Evolutionary conservation across 768 basidiomycete genomes (phyloP).

Genomic region (Pholiota conissans): DNA sequence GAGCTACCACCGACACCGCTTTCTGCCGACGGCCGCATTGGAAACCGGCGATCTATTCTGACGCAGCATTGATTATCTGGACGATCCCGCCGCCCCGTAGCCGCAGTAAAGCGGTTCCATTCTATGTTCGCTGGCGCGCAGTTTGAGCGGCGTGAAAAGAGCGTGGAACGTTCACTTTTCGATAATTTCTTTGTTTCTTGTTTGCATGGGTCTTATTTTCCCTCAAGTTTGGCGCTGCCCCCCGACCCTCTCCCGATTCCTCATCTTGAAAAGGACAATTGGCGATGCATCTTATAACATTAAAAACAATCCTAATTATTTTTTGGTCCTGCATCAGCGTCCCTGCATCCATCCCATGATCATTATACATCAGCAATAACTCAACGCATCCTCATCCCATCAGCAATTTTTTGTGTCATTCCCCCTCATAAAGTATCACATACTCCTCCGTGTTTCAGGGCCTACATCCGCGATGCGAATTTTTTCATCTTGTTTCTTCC

Average conservation of each 20-base stretch:
- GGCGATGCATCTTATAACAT: not conserved
- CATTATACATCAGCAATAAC: slow-evolving; percentile 14
- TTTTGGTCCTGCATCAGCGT: slow-evolving; percentile 2
- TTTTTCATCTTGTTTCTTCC: slow-evolving; percentile 8
- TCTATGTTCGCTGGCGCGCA: not conserved
- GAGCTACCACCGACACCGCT: slow-evolving; percentile 44
- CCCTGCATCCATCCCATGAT: slow-evolving; percentile 4
- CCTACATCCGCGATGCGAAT: not conserved
- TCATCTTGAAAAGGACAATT: not conserved
- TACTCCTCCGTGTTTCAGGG: slow-evolving; percentile 7
- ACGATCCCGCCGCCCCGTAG: not conserved
- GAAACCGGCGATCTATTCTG: slow-evolving; percentile 34
- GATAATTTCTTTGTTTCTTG: not conserved
- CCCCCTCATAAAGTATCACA: slow-evolving; percentile 7
- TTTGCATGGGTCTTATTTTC: not conserved
- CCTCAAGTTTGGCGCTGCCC: not conserved
- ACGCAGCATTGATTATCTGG: slow-evolving; percentile 16
- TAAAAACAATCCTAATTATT: slow-evolving; percentile 7
- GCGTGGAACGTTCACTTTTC: not conserved
- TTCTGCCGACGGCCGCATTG: slow-evolving; percentile 39
- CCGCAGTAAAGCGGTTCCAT: not conserved
- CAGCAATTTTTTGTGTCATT: slow-evolving; percentile 5
- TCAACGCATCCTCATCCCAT: slow-evolving; percentile 3
- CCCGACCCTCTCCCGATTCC: not conserved
- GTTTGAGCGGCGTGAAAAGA: not conserved